These are phyloP conservation scores for Fusarium sp. DNA, from an alignment of 2,329 filamentous ascomycete genomes.

Conservation along the genomic window DNA sequence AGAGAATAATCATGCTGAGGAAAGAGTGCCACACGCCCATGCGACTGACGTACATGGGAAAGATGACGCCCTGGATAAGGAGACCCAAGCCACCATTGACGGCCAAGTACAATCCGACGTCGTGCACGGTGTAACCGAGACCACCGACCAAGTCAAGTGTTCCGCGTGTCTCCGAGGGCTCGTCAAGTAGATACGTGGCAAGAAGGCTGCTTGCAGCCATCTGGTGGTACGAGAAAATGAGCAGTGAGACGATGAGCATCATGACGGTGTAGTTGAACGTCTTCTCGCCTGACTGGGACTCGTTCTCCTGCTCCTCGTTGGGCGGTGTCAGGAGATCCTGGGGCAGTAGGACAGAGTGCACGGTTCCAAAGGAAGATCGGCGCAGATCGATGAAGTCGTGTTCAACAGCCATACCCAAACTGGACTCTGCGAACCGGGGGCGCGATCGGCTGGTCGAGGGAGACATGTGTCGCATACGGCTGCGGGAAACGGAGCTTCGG, in stretches of 20 bases:
- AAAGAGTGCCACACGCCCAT: slow-evolving; percentile 76
- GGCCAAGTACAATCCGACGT: slow-evolving; percentile 75
- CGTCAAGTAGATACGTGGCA: slow-evolving; percentile 57
- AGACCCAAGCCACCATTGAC: slow-evolving; percentile 78
- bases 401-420: slow-evolving; percentile 36
- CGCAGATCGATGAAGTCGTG: slow-evolving; percentile 41
- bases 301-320: slow-evolving; percentile 23
- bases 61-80: slow-evolving; percentile 77
- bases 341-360: slow-evolving; percentile 54
- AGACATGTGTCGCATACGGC: slow-evolving; percentile 26
- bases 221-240: slow-evolving; percentile 58
- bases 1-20: slow-evolving; percentile 70
- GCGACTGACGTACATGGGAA: slow-evolving; percentile 70
- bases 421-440: slow-evolving; percentile 39
- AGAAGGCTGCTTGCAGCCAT: slow-evolving; percentile 58
- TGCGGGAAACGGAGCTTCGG: slow-evolving; percentile 24
- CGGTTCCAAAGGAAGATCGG: slow-evolving; percentile 55
- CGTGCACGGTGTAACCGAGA: slow-evolving; percentile 72
- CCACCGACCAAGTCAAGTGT: slow-evolving; percentile 65
- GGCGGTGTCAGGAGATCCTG: slow-evolving; percentile 34
- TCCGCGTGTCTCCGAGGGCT: slow-evolving; percentile 37
- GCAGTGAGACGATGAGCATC: slow-evolving; percentile 53
- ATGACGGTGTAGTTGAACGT: slow-evolving; percentile 52
- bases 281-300: slow-evolving; percentile 33
- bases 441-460: slow-evolving; percentile 32